Evolutionary conservation across 2,329 filamentous ascomycete genomes (phyloP).

Genomic region (Fusarium proliferatum): DNA sequence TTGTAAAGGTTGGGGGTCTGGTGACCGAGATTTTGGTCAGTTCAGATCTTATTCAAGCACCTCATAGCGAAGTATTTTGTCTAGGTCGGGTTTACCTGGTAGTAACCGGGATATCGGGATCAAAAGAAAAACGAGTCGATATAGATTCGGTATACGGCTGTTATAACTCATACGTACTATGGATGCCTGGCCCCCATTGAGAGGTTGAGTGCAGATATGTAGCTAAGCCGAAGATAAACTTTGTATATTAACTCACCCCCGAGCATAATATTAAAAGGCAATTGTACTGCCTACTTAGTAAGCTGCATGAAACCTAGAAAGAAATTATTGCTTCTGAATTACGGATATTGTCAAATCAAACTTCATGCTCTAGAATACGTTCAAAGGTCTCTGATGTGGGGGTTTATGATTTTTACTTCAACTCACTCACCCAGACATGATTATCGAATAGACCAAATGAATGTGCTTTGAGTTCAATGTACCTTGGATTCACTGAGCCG

Average conservation of each 20-base stretch:
- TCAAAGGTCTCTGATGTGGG: too few species aligned
- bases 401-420: neutral
- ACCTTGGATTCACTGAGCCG: neutral
- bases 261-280: neutral
- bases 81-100: too few species aligned
- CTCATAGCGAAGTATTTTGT: neutral
- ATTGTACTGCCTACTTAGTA: neutral
- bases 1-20: neutral
- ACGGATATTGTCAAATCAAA: neutral
- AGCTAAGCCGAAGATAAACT: neutral
- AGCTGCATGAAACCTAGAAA: neutral
- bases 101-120: neutral
- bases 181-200: neutral
- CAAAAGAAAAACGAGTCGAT: neutral
- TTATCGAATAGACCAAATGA: neutral
- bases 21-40: neutral
- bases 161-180: neutral
- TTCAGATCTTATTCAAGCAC: neutral
- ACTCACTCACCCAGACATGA: neutral
- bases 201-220: neutral
- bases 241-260: neutral
- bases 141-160: neutral
- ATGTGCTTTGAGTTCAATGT: neutral
- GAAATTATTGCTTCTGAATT: neutral
- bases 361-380: neutral